Evolutionary conservation across 495 filamentous ascomycete genomes (phyloP).

Genomic region (Talaromyces adpressus): DNA sequence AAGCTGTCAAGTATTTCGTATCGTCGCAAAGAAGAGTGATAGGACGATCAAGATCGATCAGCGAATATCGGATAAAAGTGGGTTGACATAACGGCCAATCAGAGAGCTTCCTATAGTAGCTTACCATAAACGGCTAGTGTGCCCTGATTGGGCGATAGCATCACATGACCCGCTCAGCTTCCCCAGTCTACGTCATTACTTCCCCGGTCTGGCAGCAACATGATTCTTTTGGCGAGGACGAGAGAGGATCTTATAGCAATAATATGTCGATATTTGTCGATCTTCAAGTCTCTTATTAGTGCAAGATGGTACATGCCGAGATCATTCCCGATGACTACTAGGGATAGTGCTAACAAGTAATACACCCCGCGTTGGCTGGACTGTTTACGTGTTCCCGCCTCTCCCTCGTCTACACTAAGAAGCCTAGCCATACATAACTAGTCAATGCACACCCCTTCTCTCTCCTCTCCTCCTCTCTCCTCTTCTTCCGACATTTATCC

Average conservation of each 20-base stretch:
- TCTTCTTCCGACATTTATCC: constrained; percentile 7
- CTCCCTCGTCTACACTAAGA: not conserved
- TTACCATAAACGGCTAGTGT: not conserved
- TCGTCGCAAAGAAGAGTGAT: not conserved
- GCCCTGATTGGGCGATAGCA: not conserved
- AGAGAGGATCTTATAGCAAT: not conserved
- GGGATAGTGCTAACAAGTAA: not conserved
- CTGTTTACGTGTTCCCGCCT: not conserved
- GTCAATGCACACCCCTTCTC: constrained; percentile 15
- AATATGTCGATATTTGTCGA: too few species aligned
- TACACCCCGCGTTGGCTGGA: not conserved
- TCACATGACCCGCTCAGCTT: not conserved
- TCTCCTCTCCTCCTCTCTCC: not conserved
- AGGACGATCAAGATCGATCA: not conserved
- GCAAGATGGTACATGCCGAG: not conserved
- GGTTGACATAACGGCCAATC: not conserved
- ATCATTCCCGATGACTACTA: not conserved
- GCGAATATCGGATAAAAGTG: not conserved
- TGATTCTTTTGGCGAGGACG: too few species aligned
- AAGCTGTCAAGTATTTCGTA: not conserved
- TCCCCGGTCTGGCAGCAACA: not conserved
- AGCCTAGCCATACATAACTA: constrained; percentile 1
- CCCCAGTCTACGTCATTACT: constrained; percentile 2
- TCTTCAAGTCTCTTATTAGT: not conserved
- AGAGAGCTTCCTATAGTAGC: not conserved